These are phyloP conservation scores for Clitoria ternatea DNA, from an alignment of 306 rosid genomes.

Conservation along the genomic window DNA sequence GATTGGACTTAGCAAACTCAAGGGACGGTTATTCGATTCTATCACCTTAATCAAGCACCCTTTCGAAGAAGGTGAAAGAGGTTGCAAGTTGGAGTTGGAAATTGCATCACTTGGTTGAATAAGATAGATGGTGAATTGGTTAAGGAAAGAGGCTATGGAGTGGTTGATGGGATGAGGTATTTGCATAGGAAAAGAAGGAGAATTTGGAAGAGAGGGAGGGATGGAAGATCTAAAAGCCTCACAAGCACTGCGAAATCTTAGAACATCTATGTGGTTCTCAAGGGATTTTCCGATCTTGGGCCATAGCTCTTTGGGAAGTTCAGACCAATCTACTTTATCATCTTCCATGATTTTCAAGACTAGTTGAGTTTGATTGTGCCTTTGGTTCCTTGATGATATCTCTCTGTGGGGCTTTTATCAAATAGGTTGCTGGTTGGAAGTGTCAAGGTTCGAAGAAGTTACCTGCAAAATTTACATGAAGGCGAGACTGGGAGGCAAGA, in stretches of 20 bases:
- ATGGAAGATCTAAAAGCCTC: conserved; percentile 37
- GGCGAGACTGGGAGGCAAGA: too few relatives aligned
- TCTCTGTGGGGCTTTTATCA: too few relatives aligned
- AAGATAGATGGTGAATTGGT: conserved; percentile 29
- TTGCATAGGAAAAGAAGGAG: conserved; percentile 32
- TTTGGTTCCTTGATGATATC: too few relatives aligned
- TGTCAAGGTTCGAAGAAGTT: too few relatives aligned
- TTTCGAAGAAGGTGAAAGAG: conserved; percentile 12
- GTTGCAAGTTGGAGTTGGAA: background rate
- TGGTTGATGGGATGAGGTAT: conserved; percentile 19
- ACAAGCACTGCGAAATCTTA: conserved; percentile 57
- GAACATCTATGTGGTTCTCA: conserved; percentile 34
- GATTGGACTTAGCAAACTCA: conserved; percentile 35
- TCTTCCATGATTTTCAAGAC: too few relatives aligned
- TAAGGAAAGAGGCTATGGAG: background rate
- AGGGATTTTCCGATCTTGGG: conserved; percentile 36
- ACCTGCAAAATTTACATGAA: too few relatives aligned
- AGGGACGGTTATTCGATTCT: conserved; percentile 15
- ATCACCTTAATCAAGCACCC: conserved; percentile 44
- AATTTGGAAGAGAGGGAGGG: conserved; percentile 21
- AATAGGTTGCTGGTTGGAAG: too few relatives aligned
- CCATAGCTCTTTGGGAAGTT: conserved; percentile 55
- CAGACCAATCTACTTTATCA: conserved; percentile 35
- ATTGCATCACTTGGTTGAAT: conserved; percentile 16
- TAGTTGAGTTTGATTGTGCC: too few relatives aligned